Base-by-base conservation (phyloP, 2,329 filamentous ascomycete genomes). In the Trichophyton schoenleinii region DNA sequence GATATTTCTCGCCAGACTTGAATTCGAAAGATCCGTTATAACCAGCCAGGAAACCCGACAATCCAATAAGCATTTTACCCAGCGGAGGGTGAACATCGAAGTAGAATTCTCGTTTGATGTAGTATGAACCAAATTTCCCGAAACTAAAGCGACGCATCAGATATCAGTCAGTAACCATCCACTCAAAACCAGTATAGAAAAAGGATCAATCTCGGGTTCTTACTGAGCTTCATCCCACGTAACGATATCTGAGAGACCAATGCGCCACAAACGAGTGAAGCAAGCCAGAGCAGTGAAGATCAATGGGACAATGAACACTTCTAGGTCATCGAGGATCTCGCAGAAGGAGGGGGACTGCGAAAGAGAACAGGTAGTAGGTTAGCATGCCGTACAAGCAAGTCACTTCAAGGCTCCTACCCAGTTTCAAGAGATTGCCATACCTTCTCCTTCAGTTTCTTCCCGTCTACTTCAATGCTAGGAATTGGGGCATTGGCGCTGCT, bases 1-100 rank as follows among this genome's bases (percentile, higher is more conserved):
- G 94, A 73, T 99, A 99, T 60, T 84, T 91, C 72, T 97, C 94
- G 73, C 94, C 94, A 60, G 92, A 97, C 77, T 99, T 99, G 83
- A 99, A 99, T 72, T 99, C 94, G 77, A 99, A 99, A 3, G 92
- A 95, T 62, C 94, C 94, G 79, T 99, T 99, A 81, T 99, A 99
- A 67, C 92, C 92, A 67, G 92, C 95, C 64, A 99, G 82, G 72
- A 95, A 95, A 72, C 94, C 94, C 5, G 94, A 97, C 59, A 99
- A 82, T 65, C 94, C 94, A 68, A 99, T 92, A 61, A 99, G 85
- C 85, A 99, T 97, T 81, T 99, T 99, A 73, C 94, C 94, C 64
- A 99, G 85, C 60, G 94, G 94, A 66, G 94, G 94, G 75, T 95
- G 89, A 62, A 95, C 88, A 81, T 95, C 89, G 78, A 99, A 99